Conservation (phyloP, 768 basidiomycete genomes). For the Termitomyces sp. region DNA sequence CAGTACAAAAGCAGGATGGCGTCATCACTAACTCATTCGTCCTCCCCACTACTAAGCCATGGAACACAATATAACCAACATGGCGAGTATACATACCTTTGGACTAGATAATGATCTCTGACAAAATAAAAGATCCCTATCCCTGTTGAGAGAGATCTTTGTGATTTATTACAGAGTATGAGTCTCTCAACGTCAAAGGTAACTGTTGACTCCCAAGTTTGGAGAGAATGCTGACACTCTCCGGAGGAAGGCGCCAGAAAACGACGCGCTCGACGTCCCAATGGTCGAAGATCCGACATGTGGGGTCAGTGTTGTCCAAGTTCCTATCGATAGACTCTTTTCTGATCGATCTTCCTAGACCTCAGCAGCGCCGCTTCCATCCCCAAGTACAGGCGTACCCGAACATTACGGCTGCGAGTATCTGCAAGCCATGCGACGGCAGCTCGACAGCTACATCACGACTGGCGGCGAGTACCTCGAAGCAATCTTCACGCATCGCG, state of each 20-base stretch:
- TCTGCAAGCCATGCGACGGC: slow-evolving; percentile 53
- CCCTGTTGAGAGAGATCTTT: slow-evolving; percentile 41
- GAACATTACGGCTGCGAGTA: slow-evolving; percentile 52
- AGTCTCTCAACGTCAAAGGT: slow-evolving; percentile 26
- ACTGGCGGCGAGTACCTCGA: slow-evolving; percentile 76
- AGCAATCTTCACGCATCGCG: slow-evolving; percentile 72
- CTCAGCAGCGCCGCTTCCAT: slow-evolving; percentile 34
- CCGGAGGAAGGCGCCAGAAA: slow-evolving; percentile 41
- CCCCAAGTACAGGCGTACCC: slow-evolving; percentile 34
- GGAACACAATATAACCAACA: neutral
- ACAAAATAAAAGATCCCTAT: slow-evolving; percentile 7
- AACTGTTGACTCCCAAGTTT: slow-evolving; percentile 21
- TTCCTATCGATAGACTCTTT: neutral
- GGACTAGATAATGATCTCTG: neutral
- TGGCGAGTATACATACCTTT: neutral
- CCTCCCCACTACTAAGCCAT: neutral
- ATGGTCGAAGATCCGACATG: slow-evolving; percentile 41
- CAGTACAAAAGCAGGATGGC: slow-evolving; percentile 1
- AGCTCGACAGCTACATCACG: slow-evolving; percentile 48
- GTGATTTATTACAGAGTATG: slow-evolving; percentile 47
- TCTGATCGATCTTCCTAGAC: neutral
- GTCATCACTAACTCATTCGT: neutral
- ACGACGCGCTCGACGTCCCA: slow-evolving; percentile 33
- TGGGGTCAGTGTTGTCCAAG: slow-evolving; percentile 26
- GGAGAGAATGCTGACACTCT: slow-evolving; percentile 13